Base-by-base conservation (phyloP, 176 grass and related monocot species). In the Musa itinerans region DNA sequence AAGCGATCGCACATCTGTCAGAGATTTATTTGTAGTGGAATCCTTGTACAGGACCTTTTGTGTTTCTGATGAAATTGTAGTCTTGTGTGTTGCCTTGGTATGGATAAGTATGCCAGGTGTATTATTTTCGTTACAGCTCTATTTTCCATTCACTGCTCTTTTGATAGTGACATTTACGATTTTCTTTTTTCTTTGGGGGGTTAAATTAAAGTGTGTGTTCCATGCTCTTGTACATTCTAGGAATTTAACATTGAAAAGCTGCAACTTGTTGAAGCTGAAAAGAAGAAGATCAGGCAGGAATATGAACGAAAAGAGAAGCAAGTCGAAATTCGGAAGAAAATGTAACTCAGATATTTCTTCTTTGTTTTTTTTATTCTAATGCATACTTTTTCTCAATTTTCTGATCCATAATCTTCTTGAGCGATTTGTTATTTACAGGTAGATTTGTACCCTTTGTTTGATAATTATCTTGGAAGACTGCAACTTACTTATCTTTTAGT, bases 191-290 rank as follows among this genome's bases (percentile, higher is more conserved):
- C 20, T 17, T 5, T 70, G 10, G 9, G 19, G 34, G 48, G 3
- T 50, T 52, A 70, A 20, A 20, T 22, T 70, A n/a, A 70, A 70
- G 2, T 52, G 9, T 43, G 16, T 51, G 68, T 50, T 49, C 16
- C 25, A 15, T 50, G 13, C n/a, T 19, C 9, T n/a, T 25, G 16
- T 50, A 72, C 34, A 23, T 27, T 77, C n/a, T 76, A 99, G 96
- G 96, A 99, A 73, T 99, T 99, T 74, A 99, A 94, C 86, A 99
- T 99, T 22, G 96, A 99, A 80, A 99, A 99, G 81, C 58, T 99
- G 61, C 96, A 99, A 78, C 91, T 99, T 85, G 88, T 99, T 83
- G 95, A 99, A 80, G 95, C 91, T 57, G 95, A 99, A 81, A 99
- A 99, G 86, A 94, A 89, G 76, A 99, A 94, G 78, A 94, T 99